Percentiles rank a stretch among this genome's conserved stretches.
phyloP scores from a whole-genome alignment of 768 basidiomycete genomes.

The Lanmaoa pseudosensibilis region DNA sequence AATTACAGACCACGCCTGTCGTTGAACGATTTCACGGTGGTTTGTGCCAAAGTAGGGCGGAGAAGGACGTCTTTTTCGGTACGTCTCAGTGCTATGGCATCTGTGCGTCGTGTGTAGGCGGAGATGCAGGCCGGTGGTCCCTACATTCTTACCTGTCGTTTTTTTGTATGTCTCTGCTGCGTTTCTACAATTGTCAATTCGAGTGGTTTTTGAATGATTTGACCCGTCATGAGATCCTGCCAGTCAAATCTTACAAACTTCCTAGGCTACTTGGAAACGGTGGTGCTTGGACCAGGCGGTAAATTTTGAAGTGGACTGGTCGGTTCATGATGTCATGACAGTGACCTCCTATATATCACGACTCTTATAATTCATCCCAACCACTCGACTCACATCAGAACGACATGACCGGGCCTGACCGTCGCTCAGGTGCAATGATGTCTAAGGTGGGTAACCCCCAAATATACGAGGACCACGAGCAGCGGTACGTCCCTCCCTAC shows the following conservation, averaged over 20 bases:
- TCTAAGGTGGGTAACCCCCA: conserved; percentile 52
- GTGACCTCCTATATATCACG: conserved; percentile 1
- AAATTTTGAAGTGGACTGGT: conserved; percentile 3
- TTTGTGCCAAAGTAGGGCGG: conserved; percentile 39
- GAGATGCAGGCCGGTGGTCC: conserved; percentile 35
- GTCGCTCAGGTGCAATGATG: conserved; percentile 42
- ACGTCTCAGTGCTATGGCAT: conserved; percentile 34
- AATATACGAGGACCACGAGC: conserved; percentile 48
- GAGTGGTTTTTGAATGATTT: background rate
- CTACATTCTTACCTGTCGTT: conserved; percentile 13
- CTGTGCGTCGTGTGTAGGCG: conserved; percentile 16
- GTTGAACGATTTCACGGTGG: conserved; percentile 18
- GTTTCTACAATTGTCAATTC: background rate
- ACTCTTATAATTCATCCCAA: background rate
- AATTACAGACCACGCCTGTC: conserved; percentile 30
- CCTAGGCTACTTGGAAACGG: too few relatives aligned
- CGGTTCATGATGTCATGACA: conserved; percentile 15
- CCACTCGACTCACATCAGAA: background rate
- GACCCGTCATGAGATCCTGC: background rate
- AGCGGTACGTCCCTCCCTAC: conserved; percentile 37
- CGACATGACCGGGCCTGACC: conserved; percentile 19
- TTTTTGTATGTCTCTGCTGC: background rate
- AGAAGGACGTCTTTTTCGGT: conserved; percentile 24
- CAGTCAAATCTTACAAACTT: background rate
- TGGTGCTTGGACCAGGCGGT: too few relatives aligned